Evolutionary conservation across 768 basidiomycete genomes (phyloP).

Genomic region (Hygrocybe punicea): DNA sequence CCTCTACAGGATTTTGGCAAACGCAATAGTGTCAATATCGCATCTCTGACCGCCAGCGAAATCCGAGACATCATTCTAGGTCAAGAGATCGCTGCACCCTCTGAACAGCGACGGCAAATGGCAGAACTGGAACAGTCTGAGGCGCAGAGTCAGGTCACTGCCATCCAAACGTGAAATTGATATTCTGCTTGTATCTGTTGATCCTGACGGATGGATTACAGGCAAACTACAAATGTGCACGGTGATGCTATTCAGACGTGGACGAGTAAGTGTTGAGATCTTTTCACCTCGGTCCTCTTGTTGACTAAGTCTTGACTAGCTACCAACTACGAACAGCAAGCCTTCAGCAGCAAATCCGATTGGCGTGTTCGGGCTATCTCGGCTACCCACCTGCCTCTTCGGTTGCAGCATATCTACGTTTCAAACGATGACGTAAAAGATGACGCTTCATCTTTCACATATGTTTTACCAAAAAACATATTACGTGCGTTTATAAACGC

Average conservation of each 20-base stretch:
- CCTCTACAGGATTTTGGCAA: conserved; percentile 85
- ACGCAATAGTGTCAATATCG: conserved; percentile 97
- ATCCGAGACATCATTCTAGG: conserved; percentile 98
- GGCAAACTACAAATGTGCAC: conserved; percentile 95
- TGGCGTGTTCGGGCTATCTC: conserved; percentile 99
- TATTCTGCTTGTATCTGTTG: not conserved
- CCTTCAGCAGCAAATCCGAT: conserved; percentile 99
- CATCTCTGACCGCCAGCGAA: conserved; percentile 93
- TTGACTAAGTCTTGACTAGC: conserved; percentile 41
- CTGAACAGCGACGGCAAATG: conserved; percentile 97
- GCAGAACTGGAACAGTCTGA: conserved; percentile 97
- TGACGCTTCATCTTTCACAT: conserved; percentile 91
- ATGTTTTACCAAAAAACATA: conserved; percentile 96
- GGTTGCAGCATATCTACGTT: conserved; percentile 97
- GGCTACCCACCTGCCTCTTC: conserved; percentile 91
- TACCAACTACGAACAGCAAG: conserved; percentile 95
- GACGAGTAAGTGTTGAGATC: conserved; percentile 60
- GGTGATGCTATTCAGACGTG: conserved; percentile 95
- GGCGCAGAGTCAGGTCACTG: conserved; percentile 92
- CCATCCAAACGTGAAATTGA: conserved; percentile 73
- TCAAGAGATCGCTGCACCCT: conserved; percentile 96
- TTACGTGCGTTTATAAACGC: conserved; percentile 90
- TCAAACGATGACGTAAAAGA: conserved; percentile 99
- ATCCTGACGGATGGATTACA: conserved; percentile 23
- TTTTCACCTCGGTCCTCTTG: not conserved